Conservation (phyloP, 495 filamentous ascomycete genomes). For the Cercophora newfieldiana region DNA sequence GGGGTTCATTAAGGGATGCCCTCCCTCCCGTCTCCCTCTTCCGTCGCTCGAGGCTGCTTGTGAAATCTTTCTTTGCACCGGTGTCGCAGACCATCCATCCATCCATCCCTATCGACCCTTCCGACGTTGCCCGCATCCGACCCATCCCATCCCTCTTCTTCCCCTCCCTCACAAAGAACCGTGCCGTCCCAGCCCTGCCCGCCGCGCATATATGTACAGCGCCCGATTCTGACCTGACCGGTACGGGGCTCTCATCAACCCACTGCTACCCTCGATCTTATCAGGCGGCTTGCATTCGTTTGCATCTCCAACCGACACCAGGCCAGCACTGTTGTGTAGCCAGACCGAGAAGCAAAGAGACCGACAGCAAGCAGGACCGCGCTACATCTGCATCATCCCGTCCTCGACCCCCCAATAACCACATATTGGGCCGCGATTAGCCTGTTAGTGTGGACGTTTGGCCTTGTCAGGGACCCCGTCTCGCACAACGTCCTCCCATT, state of each 20-base stretch:
- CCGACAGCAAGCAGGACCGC: not conserved
- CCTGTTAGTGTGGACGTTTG: constrained; percentile 11
- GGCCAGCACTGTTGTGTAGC: not conserved
- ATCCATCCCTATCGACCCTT: not conserved
- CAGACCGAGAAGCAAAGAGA: not conserved
- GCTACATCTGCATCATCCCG: constrained; percentile 16
- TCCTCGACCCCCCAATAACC: constrained; percentile 19
- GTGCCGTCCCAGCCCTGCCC: not conserved
- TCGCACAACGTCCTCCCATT: constrained; percentile 4
- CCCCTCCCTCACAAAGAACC: not conserved
- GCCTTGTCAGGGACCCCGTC: not conserved
- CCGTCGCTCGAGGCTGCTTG: not conserved
- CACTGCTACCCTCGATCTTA: not conserved
- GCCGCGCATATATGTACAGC: constrained; percentile 6
- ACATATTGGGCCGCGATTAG: constrained; percentile 31
- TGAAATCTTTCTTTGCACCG: not conserved
- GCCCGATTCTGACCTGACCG: not conserved
- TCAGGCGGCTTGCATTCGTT: not conserved
- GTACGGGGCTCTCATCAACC: not conserved
- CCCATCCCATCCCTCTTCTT: not conserved
- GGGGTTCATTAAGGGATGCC: not conserved
- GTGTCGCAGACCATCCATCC: not conserved
- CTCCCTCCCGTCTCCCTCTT: not conserved
- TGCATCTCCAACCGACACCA: not conserved
- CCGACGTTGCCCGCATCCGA: constrained; percentile 14